Percentiles rank a stretch among this genome's conserved stretches.
These are phyloP conservation scores for Xanthoconium separans DNA, from an alignment of 1,284 basidiomycete species.

Conservation along the genomic window DNA sequence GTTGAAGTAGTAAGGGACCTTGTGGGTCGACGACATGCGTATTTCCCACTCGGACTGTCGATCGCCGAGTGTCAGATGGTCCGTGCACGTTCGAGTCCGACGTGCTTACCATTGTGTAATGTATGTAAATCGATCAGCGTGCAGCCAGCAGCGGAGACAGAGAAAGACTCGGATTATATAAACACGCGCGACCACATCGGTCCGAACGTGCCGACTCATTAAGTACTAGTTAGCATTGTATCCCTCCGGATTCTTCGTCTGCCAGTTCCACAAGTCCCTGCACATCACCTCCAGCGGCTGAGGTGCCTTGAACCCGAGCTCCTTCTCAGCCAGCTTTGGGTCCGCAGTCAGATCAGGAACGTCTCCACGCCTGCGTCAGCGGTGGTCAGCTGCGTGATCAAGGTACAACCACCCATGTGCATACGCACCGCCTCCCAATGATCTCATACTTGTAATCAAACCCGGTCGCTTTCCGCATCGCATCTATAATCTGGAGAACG, in stretches of 20 bases:
- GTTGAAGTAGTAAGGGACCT: conserved; percentile 91
- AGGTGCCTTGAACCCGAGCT: conserved; percentile 91
- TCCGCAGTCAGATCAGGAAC: conserved; percentile 97
- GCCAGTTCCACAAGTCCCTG: conserved; percentile 92
- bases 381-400: background rate
- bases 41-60: conserved; percentile 68
- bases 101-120: conserved; percentile 24
- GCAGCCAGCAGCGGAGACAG: background rate
- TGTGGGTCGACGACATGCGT: conserved; percentile 77
- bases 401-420: background rate
- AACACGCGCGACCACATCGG: background rate
- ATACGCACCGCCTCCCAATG: conserved; percentile 79
- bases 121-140: conserved; percentile 13
- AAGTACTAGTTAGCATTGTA: conserved; percentile 42
- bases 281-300: conserved; percentile 88
- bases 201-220: background rate
- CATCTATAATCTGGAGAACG: conserved; percentile 92
- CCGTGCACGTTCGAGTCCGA: background rate
- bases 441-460: conserved; percentile 89
- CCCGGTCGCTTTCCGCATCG: conserved; percentile 92
- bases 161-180: too few relatives aligned
- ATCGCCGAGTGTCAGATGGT: conserved; percentile 8
- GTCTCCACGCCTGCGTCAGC: conserved; percentile 75
- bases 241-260: conserved; percentile 79
- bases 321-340: conserved; percentile 87